Evolutionary conservation across 352 stramenopile genomes (phyloP).

Genomic region (Phytophthora pluvialis): DNA sequence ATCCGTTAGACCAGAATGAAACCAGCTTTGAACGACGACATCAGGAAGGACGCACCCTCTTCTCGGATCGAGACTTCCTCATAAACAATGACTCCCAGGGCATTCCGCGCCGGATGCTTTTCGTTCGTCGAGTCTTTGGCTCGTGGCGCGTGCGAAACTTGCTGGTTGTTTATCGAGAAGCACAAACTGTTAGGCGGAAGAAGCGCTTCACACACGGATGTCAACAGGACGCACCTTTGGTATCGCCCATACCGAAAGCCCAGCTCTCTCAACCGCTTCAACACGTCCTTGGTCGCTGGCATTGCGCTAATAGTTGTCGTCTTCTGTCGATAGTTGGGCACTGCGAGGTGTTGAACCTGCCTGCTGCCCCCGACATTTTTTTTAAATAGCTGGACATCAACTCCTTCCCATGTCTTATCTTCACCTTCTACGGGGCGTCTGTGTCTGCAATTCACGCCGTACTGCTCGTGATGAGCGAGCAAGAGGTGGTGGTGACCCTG

Average conservation of each 20-base stretch:
- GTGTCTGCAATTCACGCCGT: not conserved
- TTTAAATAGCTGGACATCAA: conserved; percentile 16
- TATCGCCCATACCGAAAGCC: conserved; percentile 50
- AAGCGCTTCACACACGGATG: not conserved
- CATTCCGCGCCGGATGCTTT: conserved; percentile 32
- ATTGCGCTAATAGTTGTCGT: not conserved
- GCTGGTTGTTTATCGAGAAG: conserved; percentile 29
- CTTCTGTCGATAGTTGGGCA: conserved; percentile 1
- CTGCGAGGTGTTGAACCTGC: not conserved
- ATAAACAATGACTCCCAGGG: conserved; percentile 85
- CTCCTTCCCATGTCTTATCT: conserved; percentile 21
- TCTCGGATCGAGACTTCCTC: conserved; percentile 73
- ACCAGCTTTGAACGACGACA: not conserved
- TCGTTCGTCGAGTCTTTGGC: conserved; percentile 50
- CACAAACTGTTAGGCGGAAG: not conserved
- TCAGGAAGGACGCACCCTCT: conserved; percentile 45
- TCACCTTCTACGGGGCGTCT: not conserved
- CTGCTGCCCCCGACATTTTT: not conserved
- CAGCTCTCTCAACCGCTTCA: conserved; percentile 45
- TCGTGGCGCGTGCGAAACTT: conserved; percentile 61
- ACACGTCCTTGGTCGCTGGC: conserved; percentile 27
- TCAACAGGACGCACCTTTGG: conserved; percentile 46
- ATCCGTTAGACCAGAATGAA: not conserved
- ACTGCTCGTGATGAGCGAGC: conserved; percentile 24
- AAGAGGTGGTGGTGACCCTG: conserved; percentile 51